Percentiles rank a stretch among this genome's conserved stretches.
Evolutionary conservation across 2,329 filamentous ascomycete species (phyloP).

Genomic region (Plectosphaerella plurivora): DNA sequence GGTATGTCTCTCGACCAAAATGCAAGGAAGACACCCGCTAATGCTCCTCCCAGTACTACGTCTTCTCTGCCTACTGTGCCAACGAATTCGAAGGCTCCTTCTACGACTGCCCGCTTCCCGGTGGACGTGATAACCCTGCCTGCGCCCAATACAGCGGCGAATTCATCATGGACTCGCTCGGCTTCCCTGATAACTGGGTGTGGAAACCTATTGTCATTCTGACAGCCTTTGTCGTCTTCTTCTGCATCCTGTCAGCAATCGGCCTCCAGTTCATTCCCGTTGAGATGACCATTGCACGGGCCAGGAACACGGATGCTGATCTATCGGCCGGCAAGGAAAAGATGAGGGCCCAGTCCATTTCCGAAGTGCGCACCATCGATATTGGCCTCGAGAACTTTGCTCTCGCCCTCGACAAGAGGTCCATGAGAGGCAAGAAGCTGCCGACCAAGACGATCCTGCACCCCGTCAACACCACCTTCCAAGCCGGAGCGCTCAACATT

Average conservation of each 20-base stretch:
- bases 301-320: slow-evolving; percentile 55
- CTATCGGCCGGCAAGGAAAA: slow-evolving; percentile 68
- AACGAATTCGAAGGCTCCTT: slow-evolving; percentile 72
- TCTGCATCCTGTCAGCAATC: slow-evolving; percentile 56
- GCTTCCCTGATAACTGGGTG: slow-evolving; percentile 65
- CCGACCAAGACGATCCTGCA: slow-evolving; percentile 59
- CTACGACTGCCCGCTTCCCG: slow-evolving; percentile 65
- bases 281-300: slow-evolving; percentile 65
- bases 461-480: slow-evolving; percentile 62
- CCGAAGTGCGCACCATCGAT: slow-evolving; percentile 55
- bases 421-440: slow-evolving; percentile 43
- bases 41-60: slow-evolving; percentile 51
- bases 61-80: slow-evolving; percentile 63
- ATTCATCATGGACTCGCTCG: slow-evolving; percentile 65
- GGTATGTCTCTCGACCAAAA: slow-evolving; percentile 31
- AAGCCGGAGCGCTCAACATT: slow-evolving; percentile 65
- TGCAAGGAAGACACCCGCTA: slow-evolving; percentile 8
- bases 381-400: slow-evolving; percentile 62
- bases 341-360: slow-evolving; percentile 48
- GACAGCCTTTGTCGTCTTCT: slow-evolving; percentile 58
- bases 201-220: slow-evolving; percentile 61
- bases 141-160: slow-evolving; percentile 66
- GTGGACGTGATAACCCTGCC: slow-evolving; percentile 57
- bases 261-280: slow-evolving; percentile 61
- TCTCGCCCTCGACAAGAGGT: slow-evolving; percentile 59